Evolutionary conservation across 768 basidiomycete species (phyloP).

Genomic region (Mycena epipterygia): DNA sequence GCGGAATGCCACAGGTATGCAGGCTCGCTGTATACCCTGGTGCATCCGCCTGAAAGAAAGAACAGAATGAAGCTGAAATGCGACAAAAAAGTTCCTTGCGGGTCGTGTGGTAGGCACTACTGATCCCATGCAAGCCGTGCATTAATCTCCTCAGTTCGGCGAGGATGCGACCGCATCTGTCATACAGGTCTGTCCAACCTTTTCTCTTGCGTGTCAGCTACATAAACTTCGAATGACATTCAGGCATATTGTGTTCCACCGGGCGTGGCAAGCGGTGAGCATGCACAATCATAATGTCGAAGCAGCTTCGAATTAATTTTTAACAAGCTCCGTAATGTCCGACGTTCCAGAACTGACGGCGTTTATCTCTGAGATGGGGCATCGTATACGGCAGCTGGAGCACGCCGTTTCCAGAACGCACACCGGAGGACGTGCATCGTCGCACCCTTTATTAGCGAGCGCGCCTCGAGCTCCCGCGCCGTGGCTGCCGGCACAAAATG

Average conservation of each 20-base stretch:
- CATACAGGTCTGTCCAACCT: slow-evolving; percentile 30
- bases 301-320: background rate
- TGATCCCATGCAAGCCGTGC: background rate
- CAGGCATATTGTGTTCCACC: slow-evolving; percentile 49
- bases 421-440: background rate
- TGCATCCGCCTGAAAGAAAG: background rate
- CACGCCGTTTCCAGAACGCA: slow-evolving; percentile 52
- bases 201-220: background rate
- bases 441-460: slow-evolving; percentile 11
- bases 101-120: slow-evolving; percentile 18
- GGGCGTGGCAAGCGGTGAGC: slow-evolving; percentile 49
- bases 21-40: background rate
- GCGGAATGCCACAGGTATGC: slow-evolving; percentile 34
- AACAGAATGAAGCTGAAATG: slow-evolving; percentile 56
- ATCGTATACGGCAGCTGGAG: slow-evolving; percentile 58
- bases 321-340: slow-evolving; percentile 50
- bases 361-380: slow-evolving; percentile 55
- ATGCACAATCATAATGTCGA: background rate
- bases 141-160: slow-evolving; percentile 31
- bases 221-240: slow-evolving; percentile 32
- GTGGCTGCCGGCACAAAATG: slow-evolving; percentile 29
- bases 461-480: background rate
- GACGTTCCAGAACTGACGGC: slow-evolving; percentile 55
- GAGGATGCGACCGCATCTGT: slow-evolving; percentile 52
- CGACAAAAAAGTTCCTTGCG: slow-evolving; percentile 49